Evolutionary conservation across 176 grass and related monocot species (phyloP), one percentile per base, ranked within the genome.

Genomic region (Triticum urartu): DNA sequence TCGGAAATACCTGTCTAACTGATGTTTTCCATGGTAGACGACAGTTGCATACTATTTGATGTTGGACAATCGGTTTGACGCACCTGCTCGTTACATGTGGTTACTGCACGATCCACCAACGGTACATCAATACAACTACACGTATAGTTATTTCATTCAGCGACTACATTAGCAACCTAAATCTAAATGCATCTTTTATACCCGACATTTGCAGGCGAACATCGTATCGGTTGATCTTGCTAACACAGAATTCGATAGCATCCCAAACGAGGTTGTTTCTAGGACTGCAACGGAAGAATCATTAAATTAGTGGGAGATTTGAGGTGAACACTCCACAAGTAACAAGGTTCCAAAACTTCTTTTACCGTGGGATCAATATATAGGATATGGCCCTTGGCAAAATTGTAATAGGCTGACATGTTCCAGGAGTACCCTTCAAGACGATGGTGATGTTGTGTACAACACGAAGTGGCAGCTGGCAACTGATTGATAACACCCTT

Each of bases 11-110:
- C 21, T 15, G 40, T 45, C 71, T 25, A 2, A 20, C 25, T 9
- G 72, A 10, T 52, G 40, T 32, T 75, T 75, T 75, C 7, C 26
- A 45, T 75, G 24, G 18, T 38, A 94, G 91, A 87, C 79, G 33
- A 93, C 91, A 13, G 91, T 95, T 26, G 86, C 69, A 11, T 96
- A 96, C 87, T 74, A 92, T 63, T 79, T 96, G 17, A 77, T 88
- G 63, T 25, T 96, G 82, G 81, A 91, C 87, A 83, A 63, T 18
- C 88, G 84, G 30, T 85, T 89, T 14, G 88, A 85, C 65, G 75
- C 90, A 18, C 71, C 54, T 11, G 85, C 68, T 54, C 86, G 79
- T 17, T 82, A 94, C 62, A 33, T 89, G 20, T 79, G 84, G 30
- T 79, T 70, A 61, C 21, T 69, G 13, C 81, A 75, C 77, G 83